A percentile compares a stretch with the other conserved stretches of the same genome.
Conservation (phyloP, 768 basidiomycete genomes). For the Lentinula guzmanii region DNA sequence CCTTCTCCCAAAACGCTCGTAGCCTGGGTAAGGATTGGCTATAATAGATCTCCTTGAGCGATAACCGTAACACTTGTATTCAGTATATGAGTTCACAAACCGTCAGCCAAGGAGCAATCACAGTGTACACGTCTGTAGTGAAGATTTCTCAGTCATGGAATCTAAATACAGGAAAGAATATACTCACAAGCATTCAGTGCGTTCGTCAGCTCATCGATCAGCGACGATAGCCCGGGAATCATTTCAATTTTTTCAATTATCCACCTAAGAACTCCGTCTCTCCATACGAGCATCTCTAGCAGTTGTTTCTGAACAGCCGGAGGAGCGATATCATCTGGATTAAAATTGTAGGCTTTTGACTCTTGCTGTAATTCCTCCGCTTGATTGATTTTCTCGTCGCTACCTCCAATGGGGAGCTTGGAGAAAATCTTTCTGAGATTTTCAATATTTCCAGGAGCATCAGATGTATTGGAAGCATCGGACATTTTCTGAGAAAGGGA, state of each 20-base stretch:
- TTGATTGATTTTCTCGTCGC: conserved; percentile 44
- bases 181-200: conserved; percentile 60
- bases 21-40: conserved; percentile 59
- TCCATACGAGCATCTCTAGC: conserved; percentile 54
- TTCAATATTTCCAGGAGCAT: conserved; percentile 24
- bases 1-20: conserved; percentile 53
- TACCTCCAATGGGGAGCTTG: conserved; percentile 46
- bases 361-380: conserved; percentile 50
- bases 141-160: neutral
- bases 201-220: conserved; percentile 59
- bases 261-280: conserved; percentile 51
- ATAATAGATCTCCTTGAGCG: conserved; percentile 8
- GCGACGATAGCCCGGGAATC: conserved; percentile 52
- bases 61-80: neutral
- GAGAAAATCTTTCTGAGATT: conserved; percentile 38
- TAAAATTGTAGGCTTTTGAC: conserved; percentile 53
- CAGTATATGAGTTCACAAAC: conserved; percentile 22
- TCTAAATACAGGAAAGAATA: neutral
- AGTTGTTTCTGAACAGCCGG: conserved; percentile 57
- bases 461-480: conserved; percentile 29
- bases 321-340: conserved; percentile 58
- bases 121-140: conserved; percentile 53
- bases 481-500: conserved; percentile 49
- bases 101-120: conserved; percentile 60
- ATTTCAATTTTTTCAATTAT: conserved; percentile 53